Evolutionary conservation across 805 yeast genomes (phyloP).

Genomic region (Jamesozyma gamospora): DNA sequence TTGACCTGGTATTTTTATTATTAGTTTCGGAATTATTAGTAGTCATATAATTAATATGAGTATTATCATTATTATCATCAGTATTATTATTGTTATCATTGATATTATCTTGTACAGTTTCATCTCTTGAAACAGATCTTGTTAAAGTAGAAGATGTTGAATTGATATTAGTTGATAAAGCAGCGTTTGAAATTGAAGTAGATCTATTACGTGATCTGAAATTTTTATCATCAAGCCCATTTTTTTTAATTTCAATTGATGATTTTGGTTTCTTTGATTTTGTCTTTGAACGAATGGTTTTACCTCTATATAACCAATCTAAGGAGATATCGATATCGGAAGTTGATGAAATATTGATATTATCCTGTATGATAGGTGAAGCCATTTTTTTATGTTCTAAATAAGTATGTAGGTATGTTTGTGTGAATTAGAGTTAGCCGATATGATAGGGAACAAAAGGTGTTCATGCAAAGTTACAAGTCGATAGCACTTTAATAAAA

Average conservation of each 20-base stretch:
- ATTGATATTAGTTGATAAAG: slow-evolving; percentile 1
- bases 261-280: not conserved
- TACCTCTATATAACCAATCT: slow-evolving; percentile 74
- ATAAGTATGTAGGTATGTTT: no score
- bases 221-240: not conserved
- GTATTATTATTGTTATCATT: not conserved
- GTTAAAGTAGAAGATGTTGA: not conserved
- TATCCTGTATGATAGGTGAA: not conserved
- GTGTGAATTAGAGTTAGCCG: no score
- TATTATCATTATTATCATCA: not conserved
- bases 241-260: not conserved
- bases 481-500: no score
- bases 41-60: not conserved
- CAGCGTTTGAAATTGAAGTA: slow-evolving; percentile 14
- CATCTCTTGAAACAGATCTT: not conserved
- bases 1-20: no score
- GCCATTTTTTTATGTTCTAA: no score
- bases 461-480: no score
- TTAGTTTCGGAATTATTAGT: not conserved
- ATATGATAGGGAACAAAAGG: no score
- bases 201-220: slow-evolving; percentile 12
- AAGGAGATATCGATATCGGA: slow-evolving; percentile 50
- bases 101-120: not conserved
- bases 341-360: not conserved
- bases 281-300: slow-evolving; percentile 28